phyloP scores from a whole-genome alignment of 345 rosid genomes.

The Triadica sebifera region DNA sequence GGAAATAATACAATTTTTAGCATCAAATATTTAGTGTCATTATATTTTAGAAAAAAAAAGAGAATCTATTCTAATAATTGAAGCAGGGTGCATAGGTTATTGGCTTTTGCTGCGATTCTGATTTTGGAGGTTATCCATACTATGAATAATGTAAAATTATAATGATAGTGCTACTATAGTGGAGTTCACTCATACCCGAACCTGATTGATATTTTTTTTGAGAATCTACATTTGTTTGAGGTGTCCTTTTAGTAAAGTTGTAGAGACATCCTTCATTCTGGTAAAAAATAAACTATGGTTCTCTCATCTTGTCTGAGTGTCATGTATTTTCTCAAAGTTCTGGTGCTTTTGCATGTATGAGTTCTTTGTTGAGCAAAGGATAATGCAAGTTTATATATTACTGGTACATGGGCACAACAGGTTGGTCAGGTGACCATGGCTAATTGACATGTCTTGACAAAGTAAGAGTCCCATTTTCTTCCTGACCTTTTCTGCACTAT shows the following conservation, averaged over 20 bases:
- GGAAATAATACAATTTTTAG: neutral
- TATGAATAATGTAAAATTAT: too few relatives aligned
- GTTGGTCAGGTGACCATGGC: neutral
- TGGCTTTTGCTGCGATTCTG: neutral
- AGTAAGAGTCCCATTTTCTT: neutral
- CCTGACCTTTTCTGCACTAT: neutral
- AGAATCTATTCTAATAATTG: neutral
- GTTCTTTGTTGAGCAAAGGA: neutral
- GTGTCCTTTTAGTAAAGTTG: neutral
- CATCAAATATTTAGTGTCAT: neutral
- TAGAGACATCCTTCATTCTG: neutral
- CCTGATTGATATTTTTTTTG: neutral
- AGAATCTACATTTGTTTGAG: neutral
- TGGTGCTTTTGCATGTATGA: neutral
- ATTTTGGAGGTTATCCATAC: too few relatives aligned
- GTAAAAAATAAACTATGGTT: neutral
- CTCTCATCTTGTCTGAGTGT: neutral
- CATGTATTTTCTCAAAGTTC: neutral
- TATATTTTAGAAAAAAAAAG: neutral
- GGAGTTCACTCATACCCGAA: neutral
- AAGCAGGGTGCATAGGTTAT: neutral
- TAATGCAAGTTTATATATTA: neutral
- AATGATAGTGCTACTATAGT: too few relatives aligned
- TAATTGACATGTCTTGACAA: too few relatives aligned
- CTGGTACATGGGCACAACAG: neutral